These are phyloP conservation scores for Pseudomonodictys pantanalensis DNA, from an alignment of 495 filamentous ascomycete genomes.

Conservation along the genomic window DNA sequence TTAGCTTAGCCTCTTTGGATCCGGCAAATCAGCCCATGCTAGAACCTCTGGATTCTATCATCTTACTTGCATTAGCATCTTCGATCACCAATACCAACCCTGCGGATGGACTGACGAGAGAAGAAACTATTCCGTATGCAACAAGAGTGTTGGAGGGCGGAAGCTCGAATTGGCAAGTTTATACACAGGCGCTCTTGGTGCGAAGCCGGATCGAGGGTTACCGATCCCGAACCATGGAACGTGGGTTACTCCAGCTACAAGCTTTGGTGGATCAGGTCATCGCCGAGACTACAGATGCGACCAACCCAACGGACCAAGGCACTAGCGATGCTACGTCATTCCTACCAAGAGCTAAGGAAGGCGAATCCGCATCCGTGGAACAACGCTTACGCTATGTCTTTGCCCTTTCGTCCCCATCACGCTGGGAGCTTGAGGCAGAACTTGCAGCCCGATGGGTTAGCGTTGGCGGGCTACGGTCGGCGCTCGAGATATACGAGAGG, in stretches of 20 bases:
- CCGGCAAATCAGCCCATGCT: conserved; percentile 81
- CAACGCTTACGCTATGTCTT: conserved; percentile 81
- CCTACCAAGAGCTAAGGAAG: conserved; percentile 70
- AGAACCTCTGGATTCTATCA: conserved; percentile 76
- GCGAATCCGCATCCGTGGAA: conserved; percentile 71
- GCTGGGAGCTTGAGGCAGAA: conserved; percentile 93
- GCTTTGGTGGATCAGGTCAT: conserved; percentile 95
- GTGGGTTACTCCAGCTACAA: conserved; percentile 89
- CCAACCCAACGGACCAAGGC: conserved; percentile 18
- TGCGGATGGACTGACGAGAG: conserved; percentile 77
- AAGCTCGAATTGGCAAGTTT: conserved; percentile 95
- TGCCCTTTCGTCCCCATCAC: conserved; percentile 73
- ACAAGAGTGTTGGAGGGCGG: conserved; percentile 83
- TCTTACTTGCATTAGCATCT: conserved; percentile 75
- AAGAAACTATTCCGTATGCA: conserved; percentile 90
- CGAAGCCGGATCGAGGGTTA: conserved; percentile 86
- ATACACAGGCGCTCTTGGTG: conserved; percentile 86
- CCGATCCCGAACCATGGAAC: conserved; percentile 77
- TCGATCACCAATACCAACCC: conserved; percentile 88
- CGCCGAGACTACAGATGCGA: conserved; percentile 61
- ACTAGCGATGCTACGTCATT: conserved; percentile 65
- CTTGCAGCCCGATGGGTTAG: conserved; percentile 86
- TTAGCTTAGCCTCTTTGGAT: conserved; percentile 58
- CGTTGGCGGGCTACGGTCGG: conserved; percentile 81
- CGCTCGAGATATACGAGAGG: conserved; percentile 93